Percentiles rank a stretch among this genome's conserved stretches.
phyloP scores from a whole-genome alignment of 2,329 filamentous ascomycete genomes.

The Colletotrichum zoysiae region DNA sequence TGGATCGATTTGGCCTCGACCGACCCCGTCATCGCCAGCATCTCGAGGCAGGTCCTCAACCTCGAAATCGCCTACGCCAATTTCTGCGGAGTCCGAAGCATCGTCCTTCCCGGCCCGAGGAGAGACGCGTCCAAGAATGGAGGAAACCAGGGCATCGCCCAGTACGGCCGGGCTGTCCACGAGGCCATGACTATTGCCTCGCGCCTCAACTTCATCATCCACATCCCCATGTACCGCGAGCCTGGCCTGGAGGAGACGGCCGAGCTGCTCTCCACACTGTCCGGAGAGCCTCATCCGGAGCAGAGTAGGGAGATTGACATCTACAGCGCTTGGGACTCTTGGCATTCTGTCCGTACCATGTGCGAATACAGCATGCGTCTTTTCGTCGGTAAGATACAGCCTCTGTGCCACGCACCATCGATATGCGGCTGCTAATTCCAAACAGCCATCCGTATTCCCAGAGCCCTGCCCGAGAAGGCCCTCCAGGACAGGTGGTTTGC shows the following conservation, averaged over 20 bases:
- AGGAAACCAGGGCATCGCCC: constrained; percentile 68
- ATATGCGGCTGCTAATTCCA: constrained; percentile 10
- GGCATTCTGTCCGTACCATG: constrained; percentile 86
- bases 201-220: constrained; percentile 83
- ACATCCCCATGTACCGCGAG: constrained; percentile 86
- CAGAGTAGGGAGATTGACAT: constrained; percentile 68
- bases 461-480: constrained; percentile 68
- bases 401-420: constrained; percentile 3
- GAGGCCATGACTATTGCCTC: constrained; percentile 81
- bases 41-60: constrained; percentile 91
- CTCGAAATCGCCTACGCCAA: constrained; percentile 94
- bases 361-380: constrained; percentile 89
- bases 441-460: constrained; percentile 69
- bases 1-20: constrained; percentile 93
- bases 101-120: constrained; percentile 84
- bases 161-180: constrained; percentile 86
- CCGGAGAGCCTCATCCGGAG: constrained; percentile 50
- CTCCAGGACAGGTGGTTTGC: constrained; percentile 77
- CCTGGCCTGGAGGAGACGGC: constrained; percentile 67
- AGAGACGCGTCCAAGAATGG: constrained; percentile 68
- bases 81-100: constrained; percentile 89
- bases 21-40: constrained; percentile 84
- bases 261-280: constrained; percentile 64
- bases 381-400: constrained; percentile 79
- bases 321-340: constrained; percentile 91